Conservation (phyloP, 2,329 filamentous ascomycete species). For the Didymellaceae sp. region DNA sequence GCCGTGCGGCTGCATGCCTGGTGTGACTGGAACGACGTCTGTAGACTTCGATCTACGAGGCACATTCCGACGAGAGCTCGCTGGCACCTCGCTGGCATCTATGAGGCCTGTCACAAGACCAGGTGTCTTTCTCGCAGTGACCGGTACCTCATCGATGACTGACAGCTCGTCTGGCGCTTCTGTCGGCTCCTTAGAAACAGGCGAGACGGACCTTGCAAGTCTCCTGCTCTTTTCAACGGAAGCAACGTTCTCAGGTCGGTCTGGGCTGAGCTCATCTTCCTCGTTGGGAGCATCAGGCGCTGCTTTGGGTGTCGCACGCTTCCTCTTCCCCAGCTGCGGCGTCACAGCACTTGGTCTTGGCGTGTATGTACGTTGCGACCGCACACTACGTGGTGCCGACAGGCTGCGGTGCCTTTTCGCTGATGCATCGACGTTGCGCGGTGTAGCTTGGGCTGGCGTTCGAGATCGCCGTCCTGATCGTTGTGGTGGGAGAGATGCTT, state of each 20-base stretch:
- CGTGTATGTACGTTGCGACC: constrained; percentile 24
- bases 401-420: constrained; percentile 38
- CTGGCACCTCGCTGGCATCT: constrained; percentile 21
- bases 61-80: constrained; percentile 19
- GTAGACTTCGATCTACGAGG: constrained; percentile 29
- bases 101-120: constrained; percentile 10
- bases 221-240: constrained; percentile 40
- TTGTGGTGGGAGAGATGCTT: constrained; percentile 34
- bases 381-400: constrained; percentile 34
- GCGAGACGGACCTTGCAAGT: constrained; percentile 31
- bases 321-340: constrained; percentile 44
- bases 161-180: constrained; percentile 40
- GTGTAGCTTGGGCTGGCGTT: constrained; percentile 36
- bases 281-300: constrained; percentile 24
- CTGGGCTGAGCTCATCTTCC: constrained; percentile 46
- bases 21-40: constrained; percentile 34
- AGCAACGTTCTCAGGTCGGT: constrained; percentile 31
- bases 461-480: constrained; percentile 32
- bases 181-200: constrained; percentile 33
- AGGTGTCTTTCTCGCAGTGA: constrained; percentile 22
- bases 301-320: constrained; percentile 33
- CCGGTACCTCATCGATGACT: constrained; percentile 26
- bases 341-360: constrained; percentile 30
- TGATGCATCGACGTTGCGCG: constrained; percentile 29
- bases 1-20: constrained; percentile 24